phyloP scores from a whole-genome alignment of 2,329 filamentous ascomycete species.

The Pseudogymnoascus sp. region DNA sequence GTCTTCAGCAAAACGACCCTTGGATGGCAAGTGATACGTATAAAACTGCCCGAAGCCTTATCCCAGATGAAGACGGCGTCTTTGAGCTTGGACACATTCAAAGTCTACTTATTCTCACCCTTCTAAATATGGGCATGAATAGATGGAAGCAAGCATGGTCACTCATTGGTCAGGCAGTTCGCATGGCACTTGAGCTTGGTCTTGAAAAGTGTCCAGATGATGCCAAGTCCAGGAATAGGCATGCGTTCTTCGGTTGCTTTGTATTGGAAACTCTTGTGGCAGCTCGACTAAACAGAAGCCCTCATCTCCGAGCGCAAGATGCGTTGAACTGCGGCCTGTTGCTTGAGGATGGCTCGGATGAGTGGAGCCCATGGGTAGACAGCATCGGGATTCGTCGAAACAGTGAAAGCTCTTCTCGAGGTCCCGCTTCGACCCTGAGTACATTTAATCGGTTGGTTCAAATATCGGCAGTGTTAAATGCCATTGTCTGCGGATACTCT shows the following conservation, averaged over 20 bases:
- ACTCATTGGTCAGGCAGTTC: constrained; percentile 22
- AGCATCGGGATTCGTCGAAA: constrained; percentile 34
- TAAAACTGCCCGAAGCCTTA: constrained; percentile 38
- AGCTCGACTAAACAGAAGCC: constrained; percentile 42
- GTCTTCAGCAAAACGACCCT: neutral
- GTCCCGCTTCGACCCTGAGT: constrained; percentile 29
- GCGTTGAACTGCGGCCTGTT: constrained; percentile 39
- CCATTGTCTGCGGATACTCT: constrained; percentile 18
- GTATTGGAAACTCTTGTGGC: constrained; percentile 55
- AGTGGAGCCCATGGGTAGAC: constrained; percentile 67
- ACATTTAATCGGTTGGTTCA: constrained; percentile 30
- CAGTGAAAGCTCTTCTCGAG: constrained; percentile 20
- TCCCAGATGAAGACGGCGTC: constrained; percentile 39
- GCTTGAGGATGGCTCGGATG: constrained; percentile 61
- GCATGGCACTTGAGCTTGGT: constrained; percentile 34
- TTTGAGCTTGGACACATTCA: constrained; percentile 43
- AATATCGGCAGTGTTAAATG: constrained; percentile 27
- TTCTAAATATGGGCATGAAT: constrained; percentile 55
- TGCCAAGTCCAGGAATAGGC: constrained; percentile 29
- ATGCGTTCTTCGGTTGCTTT: constrained; percentile 52
- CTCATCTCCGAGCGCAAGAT: constrained; percentile 44
- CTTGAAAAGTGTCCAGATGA: constrained; percentile 26
- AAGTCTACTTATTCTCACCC: constrained; percentile 48
- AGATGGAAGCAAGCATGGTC: constrained; percentile 38
- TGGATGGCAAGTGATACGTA: constrained; percentile 27